Evolutionary conservation across 176 grass and related monocot species (phyloP).

Genomic region (Oryza meridionalis): DNA sequence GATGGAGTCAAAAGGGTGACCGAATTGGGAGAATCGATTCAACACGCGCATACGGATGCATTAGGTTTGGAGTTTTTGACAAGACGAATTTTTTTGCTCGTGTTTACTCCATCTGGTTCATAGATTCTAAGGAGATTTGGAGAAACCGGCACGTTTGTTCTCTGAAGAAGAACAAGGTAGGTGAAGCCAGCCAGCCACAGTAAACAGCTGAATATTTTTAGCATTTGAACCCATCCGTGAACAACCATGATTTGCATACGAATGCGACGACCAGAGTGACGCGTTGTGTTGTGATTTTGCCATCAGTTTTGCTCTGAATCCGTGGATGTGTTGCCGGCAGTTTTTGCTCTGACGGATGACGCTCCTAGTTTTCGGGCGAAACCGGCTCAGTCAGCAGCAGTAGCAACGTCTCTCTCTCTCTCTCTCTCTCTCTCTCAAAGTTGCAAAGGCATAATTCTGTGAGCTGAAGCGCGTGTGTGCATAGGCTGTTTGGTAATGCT

Average conservation of each 20-base stretch:
- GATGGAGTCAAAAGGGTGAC: not conserved
- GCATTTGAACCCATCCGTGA: no score
- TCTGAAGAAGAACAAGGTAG: not conserved
- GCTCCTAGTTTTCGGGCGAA: constrained; percentile 20
- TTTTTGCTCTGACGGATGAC: not conserved
- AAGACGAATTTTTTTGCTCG: not conserved
- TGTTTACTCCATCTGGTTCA: not conserved
- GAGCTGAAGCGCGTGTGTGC: not conserved
- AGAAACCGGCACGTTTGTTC: not conserved
- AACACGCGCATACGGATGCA: not conserved
- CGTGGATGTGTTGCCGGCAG: not conserved
- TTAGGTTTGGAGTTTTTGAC: not conserved
- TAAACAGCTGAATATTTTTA: not conserved
- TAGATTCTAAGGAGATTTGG: not conserved
- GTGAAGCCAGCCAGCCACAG: not conserved
- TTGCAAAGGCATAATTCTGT: not conserved
- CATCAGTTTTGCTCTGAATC: not conserved
- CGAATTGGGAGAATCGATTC: not conserved
- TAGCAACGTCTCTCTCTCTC: not conserved
- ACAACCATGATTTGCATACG: no score
- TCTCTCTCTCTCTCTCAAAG: not conserved
- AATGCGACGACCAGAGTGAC: no score
- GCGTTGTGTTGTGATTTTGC: no score
- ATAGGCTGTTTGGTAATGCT: no score
- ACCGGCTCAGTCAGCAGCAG: not conserved